These are phyloP conservation scores for Dimargaris xerosporica DNA, from an alignment of 192 early-diverging fungal species.

Conservation along the genomic window DNA sequence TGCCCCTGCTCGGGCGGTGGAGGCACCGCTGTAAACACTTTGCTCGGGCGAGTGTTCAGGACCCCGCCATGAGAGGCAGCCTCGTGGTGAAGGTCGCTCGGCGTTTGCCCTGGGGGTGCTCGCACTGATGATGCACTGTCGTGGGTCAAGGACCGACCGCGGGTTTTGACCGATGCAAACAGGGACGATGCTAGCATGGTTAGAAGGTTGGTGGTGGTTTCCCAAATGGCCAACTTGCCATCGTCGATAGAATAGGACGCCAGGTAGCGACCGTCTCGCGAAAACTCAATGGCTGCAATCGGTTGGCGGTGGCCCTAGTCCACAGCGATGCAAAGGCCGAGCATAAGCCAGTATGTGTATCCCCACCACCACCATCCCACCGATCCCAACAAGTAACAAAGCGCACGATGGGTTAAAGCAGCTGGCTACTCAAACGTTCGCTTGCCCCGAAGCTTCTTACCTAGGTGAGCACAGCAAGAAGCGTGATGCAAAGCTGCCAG, in stretches of 20 bases:
- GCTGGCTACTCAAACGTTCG: too few relatives aligned
- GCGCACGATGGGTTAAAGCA: too few relatives aligned
- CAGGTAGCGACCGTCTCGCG: constrained; percentile 59
- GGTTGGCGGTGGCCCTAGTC: constrained; percentile 34
- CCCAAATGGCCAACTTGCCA: not conserved
- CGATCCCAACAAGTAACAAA: too few relatives aligned
- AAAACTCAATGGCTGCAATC: constrained; percentile 56
- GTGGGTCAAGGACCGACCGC: not conserved
- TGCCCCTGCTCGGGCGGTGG: too few relatives aligned
- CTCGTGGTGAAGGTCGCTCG: not conserved
- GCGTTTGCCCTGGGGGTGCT: not conserved
- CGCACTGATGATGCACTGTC: not conserved
- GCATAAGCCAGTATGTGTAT: too few relatives aligned
- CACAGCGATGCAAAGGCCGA: too few relatives aligned
- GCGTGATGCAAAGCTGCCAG: too few relatives aligned
- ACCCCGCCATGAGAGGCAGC: not conserved
- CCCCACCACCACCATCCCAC: too few relatives aligned
- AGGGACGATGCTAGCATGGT: constrained; percentile 7
- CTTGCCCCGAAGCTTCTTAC: too few relatives aligned
- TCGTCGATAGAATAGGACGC: constrained; percentile 29
- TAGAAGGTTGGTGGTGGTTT: constrained; percentile 4
- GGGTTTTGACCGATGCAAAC: constrained; percentile 1
- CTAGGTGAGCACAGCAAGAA: too few relatives aligned
- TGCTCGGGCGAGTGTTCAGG: not conserved
- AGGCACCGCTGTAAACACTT: not conserved